phyloP scores from a whole-genome alignment of 2,329 filamentous ascomycete species.

The Fusarium equiseti region DNA sequence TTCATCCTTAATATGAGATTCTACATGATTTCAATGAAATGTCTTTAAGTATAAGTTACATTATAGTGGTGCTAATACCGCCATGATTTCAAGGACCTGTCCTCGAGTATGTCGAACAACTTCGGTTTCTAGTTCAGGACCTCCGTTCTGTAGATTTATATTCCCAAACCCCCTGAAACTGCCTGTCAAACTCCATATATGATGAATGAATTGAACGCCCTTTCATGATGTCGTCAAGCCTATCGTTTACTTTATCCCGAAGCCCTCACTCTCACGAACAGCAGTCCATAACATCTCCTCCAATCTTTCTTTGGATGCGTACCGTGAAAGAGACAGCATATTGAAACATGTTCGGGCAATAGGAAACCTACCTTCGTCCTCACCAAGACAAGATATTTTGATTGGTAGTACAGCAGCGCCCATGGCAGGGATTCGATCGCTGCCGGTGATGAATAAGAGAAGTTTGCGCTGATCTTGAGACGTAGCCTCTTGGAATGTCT shows the following conservation, averaged over 20 bases:
- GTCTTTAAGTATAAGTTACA: background rate
- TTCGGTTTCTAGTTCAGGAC: constrained; percentile 9
- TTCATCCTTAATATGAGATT: background rate
- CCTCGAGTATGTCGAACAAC: background rate
- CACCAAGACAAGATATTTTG: constrained; percentile 79
- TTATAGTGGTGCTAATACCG: background rate
- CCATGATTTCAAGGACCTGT: background rate
- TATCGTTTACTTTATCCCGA: constrained; percentile 79
- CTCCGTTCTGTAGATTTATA: constrained; percentile 27
- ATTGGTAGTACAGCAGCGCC: constrained; percentile 84
- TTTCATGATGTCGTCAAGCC: constrained; percentile 38
- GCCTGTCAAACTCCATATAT: constrained; percentile 37
- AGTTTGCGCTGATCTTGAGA: constrained; percentile 80
- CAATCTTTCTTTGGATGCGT: constrained; percentile 73
- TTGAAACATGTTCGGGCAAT: constrained; percentile 95
- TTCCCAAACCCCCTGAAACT: background rate
- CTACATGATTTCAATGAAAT: background rate
- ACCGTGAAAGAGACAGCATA: constrained; percentile 80
- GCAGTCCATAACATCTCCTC: constrained; percentile 84
- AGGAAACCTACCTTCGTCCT: constrained; percentile 80
- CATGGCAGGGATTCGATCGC: constrained; percentile 89
- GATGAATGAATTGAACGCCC: constrained; percentile 27
- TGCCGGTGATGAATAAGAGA: constrained; percentile 88
- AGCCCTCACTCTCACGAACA: constrained; percentile 90
- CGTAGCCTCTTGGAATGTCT: constrained; percentile 75